Evolutionary conservation across 805 yeast genomes (phyloP), one percentile per base, ranked within the genome.

Genomic region (Myxozyma vanderwaltii): DNA sequence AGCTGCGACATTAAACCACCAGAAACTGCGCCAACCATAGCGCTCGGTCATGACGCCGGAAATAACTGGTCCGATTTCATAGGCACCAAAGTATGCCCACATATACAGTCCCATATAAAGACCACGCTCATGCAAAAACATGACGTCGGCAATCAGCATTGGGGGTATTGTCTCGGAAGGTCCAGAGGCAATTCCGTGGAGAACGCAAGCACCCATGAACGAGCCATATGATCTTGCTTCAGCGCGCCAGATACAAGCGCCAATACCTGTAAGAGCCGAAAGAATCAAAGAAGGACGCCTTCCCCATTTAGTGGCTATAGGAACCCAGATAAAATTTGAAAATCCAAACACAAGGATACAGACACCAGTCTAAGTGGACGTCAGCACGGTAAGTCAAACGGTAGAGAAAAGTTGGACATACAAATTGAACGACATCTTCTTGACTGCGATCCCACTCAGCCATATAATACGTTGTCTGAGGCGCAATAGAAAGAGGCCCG

Each of bases 41-140:
- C 31, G 41, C 43, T 35, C 33, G n/a, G 51, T 35, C 51, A 48
- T 48, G 4, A 12, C 43, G 21, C 51, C 51, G 15, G 51, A 41
- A 19, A 48, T 35, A 10, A 21, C 27, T 3, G 51, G 51, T 4
- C 51, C 51, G 17, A 48, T 21, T 19, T 19, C 27, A n/a, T 19
- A 35, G 7, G 27, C 27, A 29, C 51, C 51, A 15, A 48, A 19
- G 19, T 48, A 48, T 10, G 43, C 51, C 51, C 51, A 48, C 51
- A 35, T 19, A 29, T 48, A 48, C 29, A 48, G 2, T 17, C 43
- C 43, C 51, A 48, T 48, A 33, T 48, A 48, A 6, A 17, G 12
- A 7, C 51, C 51, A 33, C 51, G 51, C 41, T 48, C 51, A 31
- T 48, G 51, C 41, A 48, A 38, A 21, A 48, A 48, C 41, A 48